Conservation (phyloP, 2,329 filamentous ascomycete species). For the Aspergillus tamarii region DNA sequence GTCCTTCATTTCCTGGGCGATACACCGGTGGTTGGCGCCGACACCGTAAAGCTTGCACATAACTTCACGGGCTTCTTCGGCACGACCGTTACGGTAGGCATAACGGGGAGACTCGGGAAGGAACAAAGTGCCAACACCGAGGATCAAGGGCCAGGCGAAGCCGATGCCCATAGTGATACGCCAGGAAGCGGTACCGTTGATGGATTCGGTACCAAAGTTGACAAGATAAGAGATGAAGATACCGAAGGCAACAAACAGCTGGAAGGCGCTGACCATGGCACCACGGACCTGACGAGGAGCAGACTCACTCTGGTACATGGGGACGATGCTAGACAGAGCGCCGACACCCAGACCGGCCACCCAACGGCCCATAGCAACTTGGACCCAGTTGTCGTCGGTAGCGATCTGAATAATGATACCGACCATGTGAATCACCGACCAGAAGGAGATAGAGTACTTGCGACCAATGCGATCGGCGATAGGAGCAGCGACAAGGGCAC, state of each 20-base stretch:
- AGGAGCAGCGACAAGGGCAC: slow-evolving; percentile 47
- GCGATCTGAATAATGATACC: slow-evolving; percentile 53
- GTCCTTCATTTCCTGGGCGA: slow-evolving; percentile 59
- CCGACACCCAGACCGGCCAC: slow-evolving; percentile 53
- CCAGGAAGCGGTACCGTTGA: slow-evolving; percentile 50
- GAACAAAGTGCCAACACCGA: slow-evolving; percentile 58
- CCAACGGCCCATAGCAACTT: slow-evolving; percentile 51
- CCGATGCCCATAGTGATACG: slow-evolving; percentile 60
- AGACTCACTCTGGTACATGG: slow-evolving; percentile 53
- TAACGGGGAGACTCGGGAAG: slow-evolving; percentile 62
- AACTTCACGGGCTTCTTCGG: slow-evolving; percentile 55
- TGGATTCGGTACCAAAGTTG: slow-evolving; percentile 51
- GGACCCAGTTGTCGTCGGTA: slow-evolving; percentile 45
- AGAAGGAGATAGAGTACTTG: slow-evolving; percentile 49
- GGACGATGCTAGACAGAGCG: slow-evolving; percentile 50
- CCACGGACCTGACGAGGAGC: slow-evolving; percentile 52
- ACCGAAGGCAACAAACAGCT: slow-evolving; percentile 54
- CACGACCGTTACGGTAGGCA: slow-evolving; percentile 58
- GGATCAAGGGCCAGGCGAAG: slow-evolving; percentile 60
- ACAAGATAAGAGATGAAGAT: slow-evolving; percentile 54
- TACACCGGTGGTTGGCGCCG: slow-evolving; percentile 57
- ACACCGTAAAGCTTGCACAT: slow-evolving; percentile 61
- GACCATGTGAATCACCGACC: slow-evolving; percentile 49
- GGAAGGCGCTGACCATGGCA: slow-evolving; percentile 53
- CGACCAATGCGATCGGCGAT: slow-evolving; percentile 50